phyloP scores from a whole-genome alignment of 2,329 filamentous ascomycete genomes.

The Ophiocordyceps sinensis region DNA sequence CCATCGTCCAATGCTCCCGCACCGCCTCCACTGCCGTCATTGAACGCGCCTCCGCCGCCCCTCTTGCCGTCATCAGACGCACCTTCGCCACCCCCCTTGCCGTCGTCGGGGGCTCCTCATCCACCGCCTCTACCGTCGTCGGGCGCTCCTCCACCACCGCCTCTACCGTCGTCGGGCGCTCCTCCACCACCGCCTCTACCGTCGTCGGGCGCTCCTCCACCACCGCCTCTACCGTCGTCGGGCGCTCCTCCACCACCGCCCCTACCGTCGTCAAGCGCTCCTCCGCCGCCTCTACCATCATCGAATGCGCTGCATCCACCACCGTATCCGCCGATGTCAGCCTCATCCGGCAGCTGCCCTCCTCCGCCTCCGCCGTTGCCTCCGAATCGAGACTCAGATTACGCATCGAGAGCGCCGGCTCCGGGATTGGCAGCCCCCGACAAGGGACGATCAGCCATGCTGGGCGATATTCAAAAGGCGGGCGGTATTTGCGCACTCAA shows the following conservation, averaged over 20 bases:
- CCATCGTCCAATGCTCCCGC: conserved; percentile 28
- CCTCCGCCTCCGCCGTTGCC: conserved; percentile 39
- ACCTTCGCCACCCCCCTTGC: conserved; percentile 21
- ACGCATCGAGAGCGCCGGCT: conserved; percentile 38
- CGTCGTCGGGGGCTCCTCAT: conserved; percentile 16
- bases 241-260: conserved; percentile 21
- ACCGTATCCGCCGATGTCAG: conserved; percentile 12
- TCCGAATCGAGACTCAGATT: conserved; percentile 43
- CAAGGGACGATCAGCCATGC: conserved; percentile 40
- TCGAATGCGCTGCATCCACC: conserved; percentile 16
- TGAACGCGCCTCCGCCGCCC: conserved; percentile 22
- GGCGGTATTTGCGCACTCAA: conserved; percentile 55
- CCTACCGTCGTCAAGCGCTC: conserved; percentile 12
- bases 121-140: conserved; percentile 26
- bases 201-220: conserved; percentile 18
- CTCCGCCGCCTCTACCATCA: conserved; percentile 25
- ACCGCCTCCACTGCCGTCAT: conserved; percentile 34
- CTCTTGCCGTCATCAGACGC: conserved; percentile 10
- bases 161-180: conserved; percentile 14
- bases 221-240: conserved; percentile 15
- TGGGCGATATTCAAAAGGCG: conserved; percentile 58
- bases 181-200: conserved; percentile 14
- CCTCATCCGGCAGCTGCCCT: conserved; percentile 5
- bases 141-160: conserved; percentile 19
- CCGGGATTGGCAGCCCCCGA: conserved; percentile 26